Evolutionary conservation across 75 land plant species (phyloP), one percentile per base, ranked within the genome.

Genomic region (Pinus taeda): DNA sequence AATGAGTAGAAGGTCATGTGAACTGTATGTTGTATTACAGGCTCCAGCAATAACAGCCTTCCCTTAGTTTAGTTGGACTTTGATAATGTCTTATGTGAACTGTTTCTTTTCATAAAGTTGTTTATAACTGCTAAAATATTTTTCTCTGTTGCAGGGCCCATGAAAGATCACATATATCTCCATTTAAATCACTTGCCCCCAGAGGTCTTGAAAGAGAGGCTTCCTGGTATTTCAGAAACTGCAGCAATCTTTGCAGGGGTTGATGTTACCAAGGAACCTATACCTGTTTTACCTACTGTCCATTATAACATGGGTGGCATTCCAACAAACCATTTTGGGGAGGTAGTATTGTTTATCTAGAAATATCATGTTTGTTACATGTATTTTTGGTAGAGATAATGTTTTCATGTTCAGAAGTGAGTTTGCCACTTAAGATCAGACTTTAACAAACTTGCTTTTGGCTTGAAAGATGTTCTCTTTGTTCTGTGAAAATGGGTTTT

Each of bases 261-360:
- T 21, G 98, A 97, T 88, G 99, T 97, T 21, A 97, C 99, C 6
- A 97, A 97, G 87, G 99, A 97, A 66, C 99, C 99, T 30, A 97
- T 97, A 71, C 99, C 99, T 76, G 98, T 97, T n/a, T 79, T 97
- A 55, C 99, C 99, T 6, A 97, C 99, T 20, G 99, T 97, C 57
- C 99, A 97, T 75, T 97, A 97, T 70, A 97, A 97, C 79, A 97
- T 97, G 99, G 99, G 99, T 84, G 99, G 99, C 67, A 91, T 97
- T 74, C 99, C 99, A 42, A 97, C 99, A 24, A 97, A 91, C 71
- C 70, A 91, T 74, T 88, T 88, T 84, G 99, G 98, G 62, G 95
- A 97, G 99, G 99, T 97, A 86, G 21, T 62, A 62, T 36, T 58
- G 74, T 4, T 58, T 30, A 22, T 42, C 4, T 20, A 81, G 60